These are phyloP conservation scores for Phialocephala subalpina DNA, from an alignment of 2,329 filamentous ascomycete species.

Conservation along the genomic window DNA sequence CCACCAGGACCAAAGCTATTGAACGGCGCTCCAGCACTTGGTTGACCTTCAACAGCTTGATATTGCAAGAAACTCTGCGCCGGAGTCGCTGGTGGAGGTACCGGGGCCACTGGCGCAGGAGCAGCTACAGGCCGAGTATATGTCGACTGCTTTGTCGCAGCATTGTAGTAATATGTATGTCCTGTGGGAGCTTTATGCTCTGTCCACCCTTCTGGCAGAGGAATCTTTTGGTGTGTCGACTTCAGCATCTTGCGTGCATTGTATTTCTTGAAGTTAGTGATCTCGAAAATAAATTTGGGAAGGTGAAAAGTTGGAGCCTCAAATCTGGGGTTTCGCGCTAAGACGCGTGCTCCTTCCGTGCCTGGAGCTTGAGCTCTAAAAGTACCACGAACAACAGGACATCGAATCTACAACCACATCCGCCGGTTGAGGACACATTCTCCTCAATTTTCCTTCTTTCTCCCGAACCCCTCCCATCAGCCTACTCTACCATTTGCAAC, in stretches of 20 bases:
- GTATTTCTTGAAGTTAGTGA: conserved; percentile 8
- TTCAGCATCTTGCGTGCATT: conserved; percentile 66
- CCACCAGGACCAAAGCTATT: conserved; percentile 35
- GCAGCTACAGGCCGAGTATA: conserved; percentile 72
- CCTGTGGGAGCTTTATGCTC: conserved; percentile 88
- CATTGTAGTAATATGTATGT: conserved; percentile 89
- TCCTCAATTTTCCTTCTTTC: conserved; percentile 4
- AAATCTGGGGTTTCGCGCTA: conserved; percentile 13
- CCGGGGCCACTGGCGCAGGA: conserved; percentile 24
- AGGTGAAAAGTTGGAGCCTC: conserved; percentile 15
- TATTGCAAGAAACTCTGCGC: conserved; percentile 53
- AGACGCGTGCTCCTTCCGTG: conserved; percentile 35
- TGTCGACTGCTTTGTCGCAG: conserved; percentile 83
- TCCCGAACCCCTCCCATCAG: neutral
- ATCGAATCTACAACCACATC: conserved; percentile 22
- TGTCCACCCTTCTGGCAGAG: conserved; percentile 85
- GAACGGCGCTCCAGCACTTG: conserved; percentile 46
- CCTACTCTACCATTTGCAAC: conserved; percentile 28
- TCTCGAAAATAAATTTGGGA: conserved; percentile 23
- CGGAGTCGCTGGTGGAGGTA: conserved; percentile 40
- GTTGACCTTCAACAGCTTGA: conserved; percentile 49
- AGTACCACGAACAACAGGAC: conserved; percentile 23
- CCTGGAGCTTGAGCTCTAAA: conserved; percentile 39
- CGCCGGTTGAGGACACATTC: conserved; percentile 24
- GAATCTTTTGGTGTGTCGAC: conserved; percentile 74